A percentile compares a stretch with the other conserved stretches of the same genome.
phyloP scores from a whole-genome alignment of 78 protist genomes.

The Anaeramoeba ignava region DNA sequence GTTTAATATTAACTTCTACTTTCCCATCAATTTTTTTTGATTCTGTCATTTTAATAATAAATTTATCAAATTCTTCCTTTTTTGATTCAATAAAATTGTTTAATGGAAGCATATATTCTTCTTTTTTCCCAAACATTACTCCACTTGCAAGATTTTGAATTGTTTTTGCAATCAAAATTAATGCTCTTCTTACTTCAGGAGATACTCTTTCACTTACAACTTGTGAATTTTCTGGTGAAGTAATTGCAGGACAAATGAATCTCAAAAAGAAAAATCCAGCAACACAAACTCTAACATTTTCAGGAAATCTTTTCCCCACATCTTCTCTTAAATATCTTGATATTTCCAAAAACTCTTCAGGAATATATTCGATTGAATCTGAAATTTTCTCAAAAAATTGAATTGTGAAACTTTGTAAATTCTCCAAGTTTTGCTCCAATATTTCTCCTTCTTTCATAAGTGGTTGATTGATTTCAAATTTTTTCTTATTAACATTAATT shows the following conservation, averaged over 20 bases:
- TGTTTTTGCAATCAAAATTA: background rate
- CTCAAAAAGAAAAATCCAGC: constrained; percentile 1
- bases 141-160: background rate
- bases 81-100: background rate
- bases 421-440: background rate
- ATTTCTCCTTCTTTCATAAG: background rate
- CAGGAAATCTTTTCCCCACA: background rate
- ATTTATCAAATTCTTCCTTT: background rate
- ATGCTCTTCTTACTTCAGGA: background rate
- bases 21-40: no score
- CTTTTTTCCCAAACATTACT: background rate
- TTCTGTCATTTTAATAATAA: background rate
- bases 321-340: background rate
- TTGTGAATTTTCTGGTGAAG: background rate
- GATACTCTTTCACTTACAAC: background rate
- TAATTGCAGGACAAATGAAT: background rate
- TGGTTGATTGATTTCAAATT: background rate
- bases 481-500: background rate
- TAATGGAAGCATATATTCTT: background rate
- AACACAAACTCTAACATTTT: background rate
- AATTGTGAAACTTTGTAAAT: background rate
- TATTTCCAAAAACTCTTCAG: background rate
- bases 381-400: background rate
- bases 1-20: no score
- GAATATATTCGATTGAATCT: background rate